Base-by-base conservation (phyloP, 1,139 yeast species). In the Sugiyamaella neomexicana region DNA sequence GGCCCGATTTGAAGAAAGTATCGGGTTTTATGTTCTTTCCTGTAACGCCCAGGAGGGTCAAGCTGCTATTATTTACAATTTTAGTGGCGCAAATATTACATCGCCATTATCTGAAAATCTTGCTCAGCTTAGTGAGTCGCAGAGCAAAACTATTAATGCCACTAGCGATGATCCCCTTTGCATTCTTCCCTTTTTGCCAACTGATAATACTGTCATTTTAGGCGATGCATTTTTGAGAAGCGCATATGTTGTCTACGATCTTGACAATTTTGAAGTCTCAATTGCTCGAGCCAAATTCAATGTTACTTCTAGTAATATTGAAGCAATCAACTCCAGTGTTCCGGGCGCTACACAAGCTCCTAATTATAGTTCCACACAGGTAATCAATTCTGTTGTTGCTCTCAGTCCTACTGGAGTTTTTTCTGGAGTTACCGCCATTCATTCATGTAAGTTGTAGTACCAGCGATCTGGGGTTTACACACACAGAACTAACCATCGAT, bases 181-280 rank as follows among this genome's bases (percentile, higher is more conserved):
- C 25, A 12, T 37, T 10, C 42, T 50, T 40, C 55, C 40, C 3
- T 17, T 53, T 13, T 40, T 44, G 16, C 46, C 55, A 3, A 41
- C 55, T 6, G 50, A 44, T 10, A 52, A 46, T n/a, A 25, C 46
- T 17, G 41, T 48, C 42, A 76, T 80, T 17, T 68, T 88, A 12
- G 96, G 96, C 42, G 95, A 87, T 68, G 80, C 83, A 32, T 83
- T 89, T 68, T 72, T 89, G 63, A 77, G 88, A 55, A 76, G 80
- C 52, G 88, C 86, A 17, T 89, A 89, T 66, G 80, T 84, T 47
- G 95, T 86, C 43, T 88, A 80, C 61, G 90, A 89, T 68, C 73
- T 86, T 57, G 90, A 85, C 31, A 80, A 79, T 62, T 70, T 73
- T 53, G 81, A 83, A 65, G 75, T 88, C 34, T 83, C 84, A 0